Percentiles rank a stretch among this genome's conserved stretches.
These are phyloP conservation scores for Cladosporium colombiae DNA, from an alignment of 2,329 filamentous ascomycete species.

Conservation along the genomic window DNA sequence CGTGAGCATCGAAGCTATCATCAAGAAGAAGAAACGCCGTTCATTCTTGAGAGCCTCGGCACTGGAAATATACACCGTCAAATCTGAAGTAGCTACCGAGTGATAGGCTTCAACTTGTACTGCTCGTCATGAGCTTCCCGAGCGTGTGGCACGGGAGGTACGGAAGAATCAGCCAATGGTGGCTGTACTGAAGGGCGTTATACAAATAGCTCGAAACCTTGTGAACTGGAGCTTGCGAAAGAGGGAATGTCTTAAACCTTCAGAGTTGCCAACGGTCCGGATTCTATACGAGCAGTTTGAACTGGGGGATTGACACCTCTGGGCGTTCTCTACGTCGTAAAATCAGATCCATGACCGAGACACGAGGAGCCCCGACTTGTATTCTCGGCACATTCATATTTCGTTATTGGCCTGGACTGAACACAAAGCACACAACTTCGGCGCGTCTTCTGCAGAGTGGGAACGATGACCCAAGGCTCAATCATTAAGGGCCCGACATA, in stretches of 20 bases:
- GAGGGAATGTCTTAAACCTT: neutral
- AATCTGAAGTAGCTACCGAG: neutral
- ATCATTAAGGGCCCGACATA: neutral
- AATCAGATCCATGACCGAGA: neutral
- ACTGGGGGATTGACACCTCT: neutral
- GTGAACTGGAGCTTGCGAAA: neutral
- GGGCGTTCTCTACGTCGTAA: neutral
- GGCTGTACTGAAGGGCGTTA: neutral
- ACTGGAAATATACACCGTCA: neutral
- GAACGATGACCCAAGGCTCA: neutral
- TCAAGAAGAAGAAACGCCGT: neutral
- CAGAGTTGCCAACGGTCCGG: neutral
- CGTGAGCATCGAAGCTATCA: neutral
- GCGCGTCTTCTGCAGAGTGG: neutral
- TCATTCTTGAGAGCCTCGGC: neutral
- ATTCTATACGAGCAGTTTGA: neutral
- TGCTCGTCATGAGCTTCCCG: neutral
- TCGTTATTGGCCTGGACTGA: neutral
- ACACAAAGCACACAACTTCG: neutral
- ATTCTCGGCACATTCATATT: neutral
- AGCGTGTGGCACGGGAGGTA: neutral
- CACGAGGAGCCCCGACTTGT: neutral
- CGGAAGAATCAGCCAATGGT: neutral
- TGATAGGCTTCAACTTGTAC: neutral
- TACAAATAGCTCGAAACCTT: neutral